Conservation (phyloP, 2,329 filamentous ascomycete genomes). For the Daldinia sp. region DNA sequence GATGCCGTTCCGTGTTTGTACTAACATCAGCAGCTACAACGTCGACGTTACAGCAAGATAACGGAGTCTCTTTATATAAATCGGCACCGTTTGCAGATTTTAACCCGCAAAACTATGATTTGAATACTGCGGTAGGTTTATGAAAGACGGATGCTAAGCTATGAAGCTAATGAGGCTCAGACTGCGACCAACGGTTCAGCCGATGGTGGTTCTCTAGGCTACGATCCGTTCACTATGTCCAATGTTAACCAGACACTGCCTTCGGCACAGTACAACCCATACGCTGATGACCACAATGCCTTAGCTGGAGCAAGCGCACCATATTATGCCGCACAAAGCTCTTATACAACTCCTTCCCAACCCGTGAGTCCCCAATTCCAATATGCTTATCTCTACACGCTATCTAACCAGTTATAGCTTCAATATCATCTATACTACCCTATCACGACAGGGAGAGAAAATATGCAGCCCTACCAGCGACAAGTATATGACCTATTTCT, state of each 20-base stretch:
- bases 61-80: conserved; percentile 60
- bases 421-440: conserved; percentile 95
- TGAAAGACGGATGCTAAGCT: background rate
- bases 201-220: conserved; percentile 52
- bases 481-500: conserved; percentile 92
- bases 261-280: conserved; percentile 72
- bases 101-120: conserved; percentile 64
- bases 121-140: conserved; percentile 57
- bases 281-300: conserved; percentile 73
- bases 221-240: conserved; percentile 71
- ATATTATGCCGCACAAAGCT: conserved; percentile 70
- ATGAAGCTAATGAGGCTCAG: conserved; percentile 37
- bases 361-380: conserved; percentile 58
- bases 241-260: conserved; percentile 60
- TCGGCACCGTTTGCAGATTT: conserved; percentile 67
- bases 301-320: conserved; percentile 65
- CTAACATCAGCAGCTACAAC: conserved; percentile 46
- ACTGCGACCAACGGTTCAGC: conserved; percentile 41
- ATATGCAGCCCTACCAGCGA: conserved; percentile 84
- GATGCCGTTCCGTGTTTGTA: background rate
- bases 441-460: conserved; percentile 76
- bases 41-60: conserved; percentile 53
- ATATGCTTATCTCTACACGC: background rate
- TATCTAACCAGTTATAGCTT: conserved; percentile 58
- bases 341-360: conserved; percentile 63